Conservation (phyloP, 768 basidiomycete genomes). For the Pleurotus ostreatus region DNA sequence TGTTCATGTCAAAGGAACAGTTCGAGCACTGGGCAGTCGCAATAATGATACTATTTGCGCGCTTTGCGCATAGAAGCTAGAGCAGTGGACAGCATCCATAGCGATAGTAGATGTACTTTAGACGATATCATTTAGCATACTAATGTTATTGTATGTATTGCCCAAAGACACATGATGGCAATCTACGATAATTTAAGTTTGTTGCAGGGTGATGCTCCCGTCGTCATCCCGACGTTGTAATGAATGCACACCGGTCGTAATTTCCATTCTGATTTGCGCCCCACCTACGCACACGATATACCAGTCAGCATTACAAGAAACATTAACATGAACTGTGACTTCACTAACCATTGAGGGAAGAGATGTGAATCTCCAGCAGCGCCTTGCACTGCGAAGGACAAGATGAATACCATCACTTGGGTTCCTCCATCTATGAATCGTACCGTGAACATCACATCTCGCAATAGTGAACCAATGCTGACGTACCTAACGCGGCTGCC, state of each 20-base stretch:
- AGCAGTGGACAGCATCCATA: too few relatives aligned
- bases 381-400: constrained; percentile 49
- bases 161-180: too few relatives aligned
- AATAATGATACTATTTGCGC: constrained; percentile 56
- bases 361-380: constrained; percentile 43
- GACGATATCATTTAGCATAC: too few relatives aligned
- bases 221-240: constrained; percentile 12
- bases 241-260: constrained; percentile 31
- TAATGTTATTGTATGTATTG: too few relatives aligned
- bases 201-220: too few relatives aligned
- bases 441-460: neutral
- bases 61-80: constrained; percentile 21
- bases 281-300: constrained; percentile 28
- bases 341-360: constrained; percentile 43
- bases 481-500: constrained; percentile 30
- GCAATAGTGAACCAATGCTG: neutral
- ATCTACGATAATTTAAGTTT: too few relatives aligned
- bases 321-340: neutral
- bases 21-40: constrained; percentile 86
- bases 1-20: constrained; percentile 97
- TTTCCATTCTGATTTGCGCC: constrained; percentile 49
- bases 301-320: neutral
- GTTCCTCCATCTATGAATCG: constrained; percentile 1
- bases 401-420: constrained; percentile 53
- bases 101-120: too few relatives aligned